phyloP scores from a whole-genome alignment of 805 yeast species.

The Myxozyma melibiosi region DNA sequence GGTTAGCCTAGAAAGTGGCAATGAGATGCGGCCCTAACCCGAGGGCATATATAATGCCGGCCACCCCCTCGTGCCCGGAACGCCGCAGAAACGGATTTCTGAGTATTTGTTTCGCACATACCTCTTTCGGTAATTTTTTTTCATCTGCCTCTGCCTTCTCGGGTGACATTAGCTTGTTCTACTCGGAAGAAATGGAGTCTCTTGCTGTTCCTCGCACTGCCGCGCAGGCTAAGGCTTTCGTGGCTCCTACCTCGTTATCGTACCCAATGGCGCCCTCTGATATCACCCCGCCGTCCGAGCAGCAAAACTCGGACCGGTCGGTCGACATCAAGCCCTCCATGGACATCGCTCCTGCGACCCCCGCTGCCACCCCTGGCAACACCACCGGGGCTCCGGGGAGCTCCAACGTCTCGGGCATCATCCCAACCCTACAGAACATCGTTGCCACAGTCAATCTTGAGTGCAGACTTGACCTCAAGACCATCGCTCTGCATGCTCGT shows the following conservation, averaged over 20 bases:
- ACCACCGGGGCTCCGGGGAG: slow-evolving; percentile 42
- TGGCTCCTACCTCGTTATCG: slow-evolving; percentile 64
- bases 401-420: slow-evolving; percentile 88
- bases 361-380: slow-evolving; percentile 24
- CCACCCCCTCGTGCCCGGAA: slow-evolving; percentile 8
- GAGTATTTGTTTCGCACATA: slow-evolving; percentile 1
- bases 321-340: slow-evolving; percentile 32
- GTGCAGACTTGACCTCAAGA: slow-evolving; percentile 91
- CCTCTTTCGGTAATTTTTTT: not conserved
- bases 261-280: slow-evolving; percentile 58
- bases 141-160: not conserved
- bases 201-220: slow-evolving; percentile 76
- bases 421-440: slow-evolving; percentile 87
- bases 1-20: slow-evolving; percentile 2
- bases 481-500: slow-evolving; percentile 97
- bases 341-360: slow-evolving; percentile 27
- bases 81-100: not conserved
- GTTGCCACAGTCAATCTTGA: slow-evolving; percentile 98
- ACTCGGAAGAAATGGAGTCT: slow-evolving; percentile 58
- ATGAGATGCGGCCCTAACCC: slow-evolving; percentile 19
- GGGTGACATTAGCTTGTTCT: slow-evolving; percentile 39
- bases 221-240: slow-evolving; percentile 72
- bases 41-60: slow-evolving; percentile 7
- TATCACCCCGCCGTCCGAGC: slow-evolving; percentile 31
- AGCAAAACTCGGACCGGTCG: slow-evolving; percentile 16